Evolutionary conservation across 2,329 filamentous ascomycete genomes (phyloP), one percentile per base, ranked within the genome.

Genomic region (Dryadomyces quercus-mongolicae): DNA sequence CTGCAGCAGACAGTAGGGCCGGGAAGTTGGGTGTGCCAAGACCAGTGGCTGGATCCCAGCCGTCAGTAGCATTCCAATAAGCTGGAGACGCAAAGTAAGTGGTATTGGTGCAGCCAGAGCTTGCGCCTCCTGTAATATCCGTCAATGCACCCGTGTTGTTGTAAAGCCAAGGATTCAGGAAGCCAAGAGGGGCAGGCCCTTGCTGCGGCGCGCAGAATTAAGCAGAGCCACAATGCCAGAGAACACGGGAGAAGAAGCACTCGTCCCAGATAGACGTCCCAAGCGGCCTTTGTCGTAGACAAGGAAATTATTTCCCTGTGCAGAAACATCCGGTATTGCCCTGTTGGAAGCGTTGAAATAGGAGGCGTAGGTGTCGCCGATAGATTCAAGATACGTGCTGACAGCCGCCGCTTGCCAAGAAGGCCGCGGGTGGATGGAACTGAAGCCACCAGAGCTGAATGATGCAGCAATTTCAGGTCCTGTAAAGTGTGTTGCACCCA

Each of bases 401-500:
- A 74, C 71, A 6, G 62, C 66, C 1, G 53, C 54, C 9, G 64
- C 62, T 62, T 76, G 74, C 62, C 72, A 77, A 0, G 54, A 38
- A 0, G 73, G 73, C 5, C 65, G 66, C 1, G 64, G 40, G 58
- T 75, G 75, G 55, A 73, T 71, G 60, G 71, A 70, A 62, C 68
- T 71, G 63, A 77, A 77, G 4, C 74, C 75, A 15, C 74, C 71
- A 4, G 69, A 68, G 57, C 63, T 65, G 56, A 65, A 65, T 13
- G 51, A 38, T 0, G 62, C 63, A 4, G 60, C 66, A 12, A 54
- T 40, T 50, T 68, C 66, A 1, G 62, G 62, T 2, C 42, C 55
- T 8, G 58, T 55, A 25, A 62, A 72, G 56, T 70, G 68, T 0
- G 80, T 84, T 0, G 74, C 80, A n/a, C 81, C 81, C 1, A 84